These are phyloP conservation scores for Lactarius akahatsu DNA, from an alignment of 768 basidiomycete species.

Conservation along the genomic window DNA sequence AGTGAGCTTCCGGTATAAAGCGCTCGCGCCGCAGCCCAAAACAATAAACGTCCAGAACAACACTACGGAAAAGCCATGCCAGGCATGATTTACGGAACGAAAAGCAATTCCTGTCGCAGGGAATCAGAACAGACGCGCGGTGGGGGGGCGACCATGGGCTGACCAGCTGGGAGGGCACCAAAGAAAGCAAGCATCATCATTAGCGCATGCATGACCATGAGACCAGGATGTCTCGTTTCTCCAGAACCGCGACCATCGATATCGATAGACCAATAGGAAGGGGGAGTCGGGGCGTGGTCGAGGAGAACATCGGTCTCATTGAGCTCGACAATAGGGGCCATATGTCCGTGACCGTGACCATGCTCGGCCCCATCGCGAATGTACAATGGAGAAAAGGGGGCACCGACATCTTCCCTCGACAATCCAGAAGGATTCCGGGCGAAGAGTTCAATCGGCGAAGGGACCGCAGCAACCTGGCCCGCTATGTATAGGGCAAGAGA, in stretches of 20 bases:
- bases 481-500: constrained; percentile 28
- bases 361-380: constrained; percentile 10
- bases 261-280: constrained; percentile 83
- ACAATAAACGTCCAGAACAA: constrained; percentile 60
- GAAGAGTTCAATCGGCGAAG: constrained; percentile 24
- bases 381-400: constrained; percentile 1
- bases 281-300: constrained; percentile 66
- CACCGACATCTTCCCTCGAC: background rate
- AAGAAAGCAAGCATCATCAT: constrained; percentile 83
- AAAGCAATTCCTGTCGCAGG: constrained; percentile 65
- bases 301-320: constrained; percentile 76
- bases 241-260: constrained; percentile 51
- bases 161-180: constrained; percentile 76
- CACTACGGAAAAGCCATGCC: constrained; percentile 55
- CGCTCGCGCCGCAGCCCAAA: constrained; percentile 66
- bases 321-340: constrained; percentile 54
- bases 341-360: constrained; percentile 47
- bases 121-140: constrained; percentile 4
- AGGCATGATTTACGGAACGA: constrained; percentile 71
- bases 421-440: constrained; percentile 4
- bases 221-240: constrained; percentile 54
- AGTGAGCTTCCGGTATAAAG: constrained; percentile 73
- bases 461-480: constrained; percentile 17
- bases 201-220: constrained; percentile 73
- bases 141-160: constrained; percentile 31